Base-by-base conservation (phyloP, 148 eudicot genomes). In the Arctostaphylos glauca region DNA sequence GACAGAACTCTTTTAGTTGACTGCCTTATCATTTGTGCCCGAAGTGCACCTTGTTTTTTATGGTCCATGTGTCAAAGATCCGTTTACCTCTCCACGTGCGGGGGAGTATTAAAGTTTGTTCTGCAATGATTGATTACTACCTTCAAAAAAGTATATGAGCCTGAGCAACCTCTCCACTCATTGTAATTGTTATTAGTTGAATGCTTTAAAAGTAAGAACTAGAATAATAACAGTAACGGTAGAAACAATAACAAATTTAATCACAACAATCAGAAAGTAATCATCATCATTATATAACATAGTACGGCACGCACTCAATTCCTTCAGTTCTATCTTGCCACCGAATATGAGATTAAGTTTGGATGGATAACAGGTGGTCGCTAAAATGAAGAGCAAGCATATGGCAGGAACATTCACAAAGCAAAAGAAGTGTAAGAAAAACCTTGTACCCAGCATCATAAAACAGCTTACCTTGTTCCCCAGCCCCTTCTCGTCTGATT, bases 391-490 rank as follows among this genome's bases (percentile, higher is more conserved):
- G 83, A 96, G 98, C 91, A 96, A 89, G 90, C 96, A 94, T 82
- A 92, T 96, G 84, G 98, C 89, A 83, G 98, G 98, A 64, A 90
- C 98, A 81, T 94, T 96, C 89, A 96, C 98, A 75, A 96, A 96
- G 90, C 94, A 96, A 91, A 96, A 92, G 91, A 93, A 89, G 87
- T 94, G 98, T 96, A 92, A 88, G 95, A 25, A 82, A 52, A 68
- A 4, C 64, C 52, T 52, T 19, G 13, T 38, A 13, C 10, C 72
- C 13, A 49, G 18, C 6, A 9, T 52, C 83, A 78, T 3, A 58
- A 50, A 31, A 25, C 23, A 49, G 48, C 72, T 49, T 73, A 59
- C 21, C 49, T 79, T 21, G 21, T 79, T 54, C 31, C 58, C 44
- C 19, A n/a, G 77, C 38, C 64, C 48, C 41, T 38, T 68, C 46